Percentiles rank a stretch among this genome's conserved stretches.
Conservation (phyloP, 176 grass and related monocot genomes). For the Tillandsia leiboldiana region DNA sequence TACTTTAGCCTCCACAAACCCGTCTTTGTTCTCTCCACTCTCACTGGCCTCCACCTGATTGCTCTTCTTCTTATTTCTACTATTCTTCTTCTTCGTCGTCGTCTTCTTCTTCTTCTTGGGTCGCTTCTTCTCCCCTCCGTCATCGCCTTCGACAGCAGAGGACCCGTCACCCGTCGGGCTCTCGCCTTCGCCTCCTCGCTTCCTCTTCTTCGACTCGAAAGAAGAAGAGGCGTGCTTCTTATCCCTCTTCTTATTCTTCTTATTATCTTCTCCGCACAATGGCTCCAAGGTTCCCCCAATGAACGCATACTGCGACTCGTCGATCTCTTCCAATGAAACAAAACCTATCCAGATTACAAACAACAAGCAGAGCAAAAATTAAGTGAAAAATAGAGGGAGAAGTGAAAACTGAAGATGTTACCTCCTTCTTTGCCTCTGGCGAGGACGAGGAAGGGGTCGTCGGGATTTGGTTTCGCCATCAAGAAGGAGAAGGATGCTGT, state of each 20-base stretch:
- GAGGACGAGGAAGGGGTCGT: conserved; percentile 63
- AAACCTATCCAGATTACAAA: conserved; percentile 48
- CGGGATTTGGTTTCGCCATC: neutral
- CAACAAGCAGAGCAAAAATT: neutral
- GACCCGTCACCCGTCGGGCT: too few relatives aligned
- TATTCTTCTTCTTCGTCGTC: conserved; percentile 37
- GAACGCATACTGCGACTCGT: conserved; percentile 57
- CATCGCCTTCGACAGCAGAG: neutral
- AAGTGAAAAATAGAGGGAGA: neutral
- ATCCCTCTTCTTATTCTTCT: conserved; percentile 31
- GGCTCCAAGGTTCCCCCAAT: conserved; percentile 25
- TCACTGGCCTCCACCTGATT: neutral
- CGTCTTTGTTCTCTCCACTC: conserved; percentile 6
- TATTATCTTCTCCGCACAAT: conserved; percentile 16
- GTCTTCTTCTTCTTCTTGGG: conserved; percentile 48
- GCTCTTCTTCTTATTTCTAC: conserved; percentile 14
- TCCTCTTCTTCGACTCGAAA: conserved; percentile 24
- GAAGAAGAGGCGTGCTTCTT: neutral
- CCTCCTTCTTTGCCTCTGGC: conserved; percentile 76
- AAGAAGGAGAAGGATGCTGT: neutral
- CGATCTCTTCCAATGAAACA: conserved; percentile 85
- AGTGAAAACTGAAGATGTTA: neutral
- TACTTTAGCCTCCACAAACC: conserved; percentile 12
- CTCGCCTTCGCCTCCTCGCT: conserved; percentile 20
- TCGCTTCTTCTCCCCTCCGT: conserved; percentile 17